phyloP scores from a whole-genome alignment of 2,329 filamentous ascomycete species.

The Epichloe bromicola region DNA sequence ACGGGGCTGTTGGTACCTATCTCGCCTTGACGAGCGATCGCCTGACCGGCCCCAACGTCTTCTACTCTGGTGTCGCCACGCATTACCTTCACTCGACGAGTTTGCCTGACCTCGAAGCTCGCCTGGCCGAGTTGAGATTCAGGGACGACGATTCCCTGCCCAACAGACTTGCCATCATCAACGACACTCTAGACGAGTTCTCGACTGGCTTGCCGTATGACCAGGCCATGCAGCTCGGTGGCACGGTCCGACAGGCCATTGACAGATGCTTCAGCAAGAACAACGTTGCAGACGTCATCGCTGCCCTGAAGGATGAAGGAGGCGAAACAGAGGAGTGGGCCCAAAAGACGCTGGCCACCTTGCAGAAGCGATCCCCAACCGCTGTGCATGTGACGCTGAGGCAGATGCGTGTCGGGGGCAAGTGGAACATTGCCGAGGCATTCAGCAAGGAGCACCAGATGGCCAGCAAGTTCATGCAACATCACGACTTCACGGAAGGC shows the following conservation, averaged over 20 bases:
- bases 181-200: constrained; percentile 85
- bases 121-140: constrained; percentile 82
- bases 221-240: constrained; percentile 53
- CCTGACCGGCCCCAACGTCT: constrained; percentile 69
- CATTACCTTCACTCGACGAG: constrained; percentile 92
- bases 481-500: constrained; percentile 83
- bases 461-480: constrained; percentile 75
- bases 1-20: constrained; percentile 80
- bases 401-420: constrained; percentile 63
- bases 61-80: constrained; percentile 85
- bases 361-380: constrained; percentile 71
- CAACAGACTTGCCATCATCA: constrained; percentile 58
- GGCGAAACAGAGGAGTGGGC: constrained; percentile 60
- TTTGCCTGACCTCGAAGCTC: constrained; percentile 66
- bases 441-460: constrained; percentile 82
- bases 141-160: constrained; percentile 55
- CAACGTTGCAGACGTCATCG: constrained; percentile 56
- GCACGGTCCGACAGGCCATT: constrained; percentile 63
- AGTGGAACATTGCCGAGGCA: constrained; percentile 72
- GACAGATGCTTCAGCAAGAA: constrained; percentile 68
- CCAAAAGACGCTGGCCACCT: constrained; percentile 54
- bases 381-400: constrained; percentile 72
- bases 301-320: constrained; percentile 44
- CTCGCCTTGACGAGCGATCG: constrained; percentile 82
- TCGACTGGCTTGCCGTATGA: constrained; percentile 70